Base-by-base conservation (phyloP, 106 monocot species). In the Xerophyta viscosa region DNA sequence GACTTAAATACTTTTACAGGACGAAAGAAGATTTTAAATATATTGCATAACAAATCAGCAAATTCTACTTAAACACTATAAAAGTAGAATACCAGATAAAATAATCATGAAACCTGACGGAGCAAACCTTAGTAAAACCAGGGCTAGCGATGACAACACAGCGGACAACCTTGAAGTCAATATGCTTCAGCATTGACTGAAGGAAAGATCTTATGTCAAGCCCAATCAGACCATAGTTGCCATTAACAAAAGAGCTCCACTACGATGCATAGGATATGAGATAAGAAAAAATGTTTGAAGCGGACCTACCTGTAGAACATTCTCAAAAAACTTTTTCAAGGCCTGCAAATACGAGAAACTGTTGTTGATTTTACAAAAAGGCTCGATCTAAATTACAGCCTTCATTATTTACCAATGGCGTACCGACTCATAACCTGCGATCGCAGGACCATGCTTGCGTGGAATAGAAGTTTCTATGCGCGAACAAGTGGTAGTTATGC, bases 371-470 rank as follows among this genome's bases (percentile, higher is more conserved):
- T 33, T 33, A 11, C 33, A 33, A 11, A 11, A 33, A 33, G 33
- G n/a, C n/a, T n/a, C n/a, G n/a, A n/a, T n/a, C n/a, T n/a, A n/a
- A n/a, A n/a, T n/a, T n/a, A n/a, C n/a, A n/a, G n/a, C n/a, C 33
- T 11, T 33, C 7, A 33, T 6, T 5, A 33, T 33, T 6, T 6
- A 6, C 11, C 11, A 33, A 39, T 24, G 31, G 50, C 66, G 56
- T 86, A 98, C 98, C 27, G 61, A 71, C 47, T 98, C 98, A 72
- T 98, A 98, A 70, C 98, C 98, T 74, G 98, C 89, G 72, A 98
- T 80, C 31, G 90, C 98, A 48, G 85, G 86, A 23, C 90, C 89
- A 74, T 86, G 86, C 69, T 89, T 98, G 55, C 98, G 65, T 43
- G 98, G 98, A 60, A 98, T 90, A 22, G 89, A 79, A 20, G 90